Evolutionary conservation across 2,329 filamentous ascomycete genomes (phyloP).

Genomic region (Diaporthe eres): DNA sequence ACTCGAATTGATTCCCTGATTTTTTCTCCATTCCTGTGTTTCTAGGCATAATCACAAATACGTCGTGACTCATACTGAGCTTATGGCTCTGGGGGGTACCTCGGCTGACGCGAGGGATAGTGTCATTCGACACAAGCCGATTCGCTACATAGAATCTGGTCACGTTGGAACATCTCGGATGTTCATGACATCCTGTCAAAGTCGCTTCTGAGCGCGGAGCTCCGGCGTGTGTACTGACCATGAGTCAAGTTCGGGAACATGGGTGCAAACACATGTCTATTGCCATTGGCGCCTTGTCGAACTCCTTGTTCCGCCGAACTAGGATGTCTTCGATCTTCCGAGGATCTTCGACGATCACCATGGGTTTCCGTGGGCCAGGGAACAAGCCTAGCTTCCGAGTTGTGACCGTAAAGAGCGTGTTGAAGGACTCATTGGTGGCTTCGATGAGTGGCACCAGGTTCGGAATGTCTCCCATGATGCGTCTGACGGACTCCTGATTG

Average conservation of each 20-base stretch:
- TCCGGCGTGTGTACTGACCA: slow-evolving; percentile 45
- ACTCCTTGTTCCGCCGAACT: slow-evolving; percentile 48
- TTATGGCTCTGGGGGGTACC: too few relatives aligned
- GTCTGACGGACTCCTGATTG: not conserved
- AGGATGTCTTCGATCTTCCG: slow-evolving; percentile 50
- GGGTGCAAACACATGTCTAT: slow-evolving; percentile 44
- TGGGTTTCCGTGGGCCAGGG: slow-evolving; percentile 42
- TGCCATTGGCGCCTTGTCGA: slow-evolving; percentile 48
- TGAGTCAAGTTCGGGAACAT: slow-evolving; percentile 49
- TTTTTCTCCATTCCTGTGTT: too few relatives aligned
- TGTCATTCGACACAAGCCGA: too few relatives aligned
- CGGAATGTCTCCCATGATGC: slow-evolving; percentile 22
- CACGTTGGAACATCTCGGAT: not conserved
- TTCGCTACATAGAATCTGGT: too few relatives aligned
- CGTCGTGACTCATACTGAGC: too few relatives aligned
- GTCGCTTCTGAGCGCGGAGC: slow-evolving; percentile 51
- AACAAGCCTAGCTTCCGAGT: slow-evolving; percentile 43
- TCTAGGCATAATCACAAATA: too few relatives aligned
- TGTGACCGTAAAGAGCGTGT: slow-evolving; percentile 20
- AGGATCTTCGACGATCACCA: slow-evolving; percentile 47
- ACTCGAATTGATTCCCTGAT: not conserved
- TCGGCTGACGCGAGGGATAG: too few relatives aligned
- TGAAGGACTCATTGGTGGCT: slow-evolving; percentile 21
- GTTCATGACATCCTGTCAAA: slow-evolving; percentile 50
- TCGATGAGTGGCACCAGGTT: not conserved